A percentile compares a stretch with the other conserved stretches of the same genome.
These are phyloP conservation scores for Aspergillus candidus DNA, from an alignment of 2,329 filamentous ascomycete species.

Conservation along the genomic window DNA sequence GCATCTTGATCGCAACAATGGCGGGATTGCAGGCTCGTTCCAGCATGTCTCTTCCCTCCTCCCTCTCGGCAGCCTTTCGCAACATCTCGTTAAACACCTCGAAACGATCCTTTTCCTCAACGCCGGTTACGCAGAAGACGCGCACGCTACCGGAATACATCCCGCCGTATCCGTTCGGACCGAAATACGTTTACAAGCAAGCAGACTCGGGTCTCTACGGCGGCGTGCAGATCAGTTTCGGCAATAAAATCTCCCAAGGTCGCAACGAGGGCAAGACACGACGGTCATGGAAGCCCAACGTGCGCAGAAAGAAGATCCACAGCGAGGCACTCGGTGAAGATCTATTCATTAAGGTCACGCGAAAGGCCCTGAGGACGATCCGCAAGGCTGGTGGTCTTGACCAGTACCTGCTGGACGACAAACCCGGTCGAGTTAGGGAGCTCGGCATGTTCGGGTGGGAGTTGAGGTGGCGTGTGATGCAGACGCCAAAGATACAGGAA, in stretches of 20 bases:
- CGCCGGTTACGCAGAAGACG: conserved; percentile 26
- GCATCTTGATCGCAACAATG: conserved; percentile 20
- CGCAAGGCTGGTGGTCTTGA: conserved; percentile 85
- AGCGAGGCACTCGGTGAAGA: conserved; percentile 39
- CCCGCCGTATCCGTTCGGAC: conserved; percentile 44
- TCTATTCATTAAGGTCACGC: conserved; percentile 43
- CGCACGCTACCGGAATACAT: conserved; percentile 32
- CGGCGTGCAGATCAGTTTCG: conserved; percentile 41
- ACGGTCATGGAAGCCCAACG: conserved; percentile 46
- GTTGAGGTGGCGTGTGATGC: conserved; percentile 83
- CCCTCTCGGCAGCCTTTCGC: conserved; percentile 35
- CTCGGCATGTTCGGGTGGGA: conserved; percentile 87
- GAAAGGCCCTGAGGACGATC: conserved; percentile 51
- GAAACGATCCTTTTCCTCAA: conserved; percentile 36
- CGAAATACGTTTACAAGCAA: conserved; percentile 40
- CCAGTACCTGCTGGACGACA: conserved; percentile 79
- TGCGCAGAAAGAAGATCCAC: conserved; percentile 42
- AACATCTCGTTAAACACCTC: conserved; percentile 33
- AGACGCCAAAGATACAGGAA: conserved; percentile 61
- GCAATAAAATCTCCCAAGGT: conserved; percentile 47
- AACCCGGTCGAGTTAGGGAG: conserved; percentile 71
- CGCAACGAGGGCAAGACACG: conserved; percentile 45
- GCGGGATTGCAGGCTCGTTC: conserved; percentile 25
- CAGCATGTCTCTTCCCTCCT: conserved; percentile 28
- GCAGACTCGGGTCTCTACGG: conserved; percentile 45